Percentiles rank a stretch among this genome's conserved stretches.
Conservation (phyloP, 345 rosid genomes). For the Turnera subulata region DNA sequence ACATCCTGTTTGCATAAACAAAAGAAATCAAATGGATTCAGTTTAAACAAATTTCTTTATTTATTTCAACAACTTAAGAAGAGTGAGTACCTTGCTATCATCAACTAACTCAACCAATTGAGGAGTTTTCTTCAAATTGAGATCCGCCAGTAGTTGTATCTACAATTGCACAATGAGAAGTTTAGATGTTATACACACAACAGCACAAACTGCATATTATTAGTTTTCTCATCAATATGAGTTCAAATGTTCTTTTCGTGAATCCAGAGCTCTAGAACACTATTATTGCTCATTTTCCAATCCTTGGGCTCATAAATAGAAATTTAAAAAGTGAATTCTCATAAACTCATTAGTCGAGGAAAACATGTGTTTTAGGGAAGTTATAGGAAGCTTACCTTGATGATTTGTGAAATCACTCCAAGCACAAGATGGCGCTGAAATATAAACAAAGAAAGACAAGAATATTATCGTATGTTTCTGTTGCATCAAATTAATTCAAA, state of each 20-base stretch:
- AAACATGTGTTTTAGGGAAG: background rate
- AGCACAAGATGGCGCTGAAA: conserved; percentile 97
- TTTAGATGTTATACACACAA: conserved; percentile 1
- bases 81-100: conserved; percentile 61
- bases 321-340: background rate
- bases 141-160: conserved; percentile 98
- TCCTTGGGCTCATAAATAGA: background rate
- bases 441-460: conserved; percentile 19
- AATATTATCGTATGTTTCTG: background rate
- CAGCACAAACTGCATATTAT: too few species aligned
- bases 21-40: background rate
- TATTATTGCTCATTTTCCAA: background rate
- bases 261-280: background rate
- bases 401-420: conserved; percentile 92
- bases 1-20: conserved; percentile 56
- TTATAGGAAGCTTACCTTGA: conserved; percentile 51
- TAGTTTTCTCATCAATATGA: too few species aligned
- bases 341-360: background rate
- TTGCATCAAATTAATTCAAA: conserved; percentile 1
- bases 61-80: background rate
- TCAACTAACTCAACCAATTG: conserved; percentile 84
- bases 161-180: conserved; percentile 27
- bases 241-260: background rate
- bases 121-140: conserved; percentile 97
- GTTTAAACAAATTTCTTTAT: background rate